Conservation (phyloP, 768 basidiomycete species). For the Boletus sensibilis region DNA sequence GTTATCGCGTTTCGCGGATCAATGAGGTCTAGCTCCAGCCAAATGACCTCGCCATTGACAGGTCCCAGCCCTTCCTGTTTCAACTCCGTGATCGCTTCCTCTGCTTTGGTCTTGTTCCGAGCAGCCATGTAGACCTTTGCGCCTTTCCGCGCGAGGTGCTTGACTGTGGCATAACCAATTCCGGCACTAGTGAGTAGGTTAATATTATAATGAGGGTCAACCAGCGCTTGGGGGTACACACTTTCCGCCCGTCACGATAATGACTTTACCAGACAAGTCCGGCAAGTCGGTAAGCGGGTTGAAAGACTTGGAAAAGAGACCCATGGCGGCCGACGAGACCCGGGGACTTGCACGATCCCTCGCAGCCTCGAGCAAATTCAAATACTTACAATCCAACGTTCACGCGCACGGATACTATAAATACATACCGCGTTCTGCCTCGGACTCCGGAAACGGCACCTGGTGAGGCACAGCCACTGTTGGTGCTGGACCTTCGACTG, state of each 20-base stretch:
- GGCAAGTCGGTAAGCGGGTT: slow-evolving; percentile 40
- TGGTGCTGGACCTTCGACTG: too few species aligned
- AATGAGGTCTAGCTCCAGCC: slow-evolving; percentile 51
- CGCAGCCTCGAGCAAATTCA: too few species aligned
- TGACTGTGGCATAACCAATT: slow-evolving; percentile 51
- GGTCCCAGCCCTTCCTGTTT: slow-evolving; percentile 42
- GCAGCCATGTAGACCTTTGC: slow-evolving; percentile 62
- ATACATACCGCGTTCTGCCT: too few species aligned
- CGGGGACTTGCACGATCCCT: too few species aligned
- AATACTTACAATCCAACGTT: too few species aligned
- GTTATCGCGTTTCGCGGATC: slow-evolving; percentile 48
- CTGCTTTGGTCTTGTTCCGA: slow-evolving; percentile 45
- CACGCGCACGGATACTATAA: too few species aligned
- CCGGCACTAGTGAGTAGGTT: slow-evolving; percentile 36
- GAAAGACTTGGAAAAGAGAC: slow-evolving; percentile 30
- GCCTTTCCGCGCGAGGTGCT: slow-evolving; percentile 49
- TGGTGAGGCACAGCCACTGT: too few species aligned
- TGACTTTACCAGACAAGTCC: slow-evolving; percentile 39
- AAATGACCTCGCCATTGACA: slow-evolving; percentile 47
- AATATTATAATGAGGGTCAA: too few species aligned
- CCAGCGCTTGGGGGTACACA: slow-evolving; percentile 15
- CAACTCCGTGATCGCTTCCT: slow-evolving; percentile 47
- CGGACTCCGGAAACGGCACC: too few species aligned
- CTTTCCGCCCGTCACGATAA: slow-evolving; percentile 60
- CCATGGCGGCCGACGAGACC: background rate